Conservation (phyloP, 768 basidiomycete genomes). For the Termitomyces sp. region DNA sequence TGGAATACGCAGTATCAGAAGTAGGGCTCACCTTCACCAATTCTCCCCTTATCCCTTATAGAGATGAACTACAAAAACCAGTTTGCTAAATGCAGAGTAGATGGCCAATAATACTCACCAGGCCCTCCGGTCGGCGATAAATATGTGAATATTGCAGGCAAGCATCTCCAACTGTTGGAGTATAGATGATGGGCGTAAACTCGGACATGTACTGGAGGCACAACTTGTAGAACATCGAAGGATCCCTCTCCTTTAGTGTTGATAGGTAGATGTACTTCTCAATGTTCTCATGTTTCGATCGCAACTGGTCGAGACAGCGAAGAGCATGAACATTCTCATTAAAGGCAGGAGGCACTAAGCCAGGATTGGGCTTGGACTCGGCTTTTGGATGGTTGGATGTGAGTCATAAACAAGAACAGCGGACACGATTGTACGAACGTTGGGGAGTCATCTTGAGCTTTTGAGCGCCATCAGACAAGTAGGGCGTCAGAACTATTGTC, state of each 20-base stretch:
- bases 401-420: neutral
- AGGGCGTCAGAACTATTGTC: slow-evolving; percentile 65
- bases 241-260: slow-evolving; percentile 67
- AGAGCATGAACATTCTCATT: slow-evolving; percentile 44
- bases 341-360: slow-evolving; percentile 56
- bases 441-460: slow-evolving; percentile 58
- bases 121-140: slow-evolving; percentile 68
- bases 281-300: slow-evolving; percentile 65
- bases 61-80: slow-evolving; percentile 55
- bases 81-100: slow-evolving; percentile 12
- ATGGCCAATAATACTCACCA: slow-evolving; percentile 34
- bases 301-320: slow-evolving; percentile 65
- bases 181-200: slow-evolving; percentile 80
- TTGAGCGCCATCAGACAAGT: slow-evolving; percentile 65
- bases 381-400: slow-evolving; percentile 24
- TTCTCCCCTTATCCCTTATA: slow-evolving; percentile 78
- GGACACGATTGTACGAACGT: slow-evolving; percentile 34
- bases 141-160: slow-evolving; percentile 80
- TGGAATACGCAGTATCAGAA: neutral
- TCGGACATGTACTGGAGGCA: slow-evolving; percentile 68
- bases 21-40: slow-evolving; percentile 39
- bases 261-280: slow-evolving; percentile 87
- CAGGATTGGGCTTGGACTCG: slow-evolving; percentile 38
- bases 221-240: slow-evolving; percentile 71
- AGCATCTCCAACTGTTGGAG: slow-evolving; percentile 89